Conservation (phyloP, 768 basidiomycete genomes). For the Boletus pseudopeckii region DNA sequence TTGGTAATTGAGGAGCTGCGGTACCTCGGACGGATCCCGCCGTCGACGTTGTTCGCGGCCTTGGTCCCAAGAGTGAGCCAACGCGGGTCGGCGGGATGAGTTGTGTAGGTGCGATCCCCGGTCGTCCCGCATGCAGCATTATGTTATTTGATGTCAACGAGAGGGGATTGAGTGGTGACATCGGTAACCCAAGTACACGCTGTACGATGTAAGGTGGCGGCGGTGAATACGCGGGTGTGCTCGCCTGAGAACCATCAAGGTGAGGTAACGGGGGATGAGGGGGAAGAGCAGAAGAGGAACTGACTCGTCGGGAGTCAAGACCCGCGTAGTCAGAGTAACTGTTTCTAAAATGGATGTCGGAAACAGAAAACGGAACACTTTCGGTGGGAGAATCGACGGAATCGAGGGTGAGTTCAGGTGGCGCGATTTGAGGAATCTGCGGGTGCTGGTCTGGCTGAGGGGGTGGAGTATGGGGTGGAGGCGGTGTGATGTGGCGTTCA, state of each 20-base stretch:
- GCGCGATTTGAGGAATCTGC: slow-evolving; percentile 20
- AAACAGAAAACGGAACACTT: slow-evolving; percentile 54
- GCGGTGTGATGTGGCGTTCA: slow-evolving; percentile 16
- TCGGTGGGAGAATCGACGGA: slow-evolving; percentile 50
- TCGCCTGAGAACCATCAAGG: slow-evolving; percentile 18
- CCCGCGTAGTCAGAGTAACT: slow-evolving; percentile 33
- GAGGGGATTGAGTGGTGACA: slow-evolving; percentile 20
- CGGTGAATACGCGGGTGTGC: slow-evolving; percentile 9
- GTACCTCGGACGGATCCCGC: slow-evolving; percentile 19
- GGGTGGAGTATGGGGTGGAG: slow-evolving; percentile 15
- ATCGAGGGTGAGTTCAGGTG: slow-evolving; percentile 28
- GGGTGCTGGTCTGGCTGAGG: slow-evolving; percentile 20
- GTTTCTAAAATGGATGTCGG: slow-evolving; percentile 49
- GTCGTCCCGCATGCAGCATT: background rate
- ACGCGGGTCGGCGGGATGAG: slow-evolving; percentile 9
- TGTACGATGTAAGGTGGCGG: slow-evolving; percentile 32
- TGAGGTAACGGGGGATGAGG: slow-evolving; percentile 41
- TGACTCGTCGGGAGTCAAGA: slow-evolving; percentile 33
- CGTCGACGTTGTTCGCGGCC: slow-evolving; percentile 24
- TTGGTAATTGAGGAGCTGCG: slow-evolving; percentile 26
- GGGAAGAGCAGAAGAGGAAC: slow-evolving; percentile 36
- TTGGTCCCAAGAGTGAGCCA: slow-evolving; percentile 28
- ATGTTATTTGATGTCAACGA: background rate
- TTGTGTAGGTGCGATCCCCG: slow-evolving; percentile 5
- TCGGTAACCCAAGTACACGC: slow-evolving; percentile 29